These are phyloP conservation scores for Trypanosoma vivax DNA, from an alignment of 208 protist genomes.

Conservation along the genomic window DNA sequence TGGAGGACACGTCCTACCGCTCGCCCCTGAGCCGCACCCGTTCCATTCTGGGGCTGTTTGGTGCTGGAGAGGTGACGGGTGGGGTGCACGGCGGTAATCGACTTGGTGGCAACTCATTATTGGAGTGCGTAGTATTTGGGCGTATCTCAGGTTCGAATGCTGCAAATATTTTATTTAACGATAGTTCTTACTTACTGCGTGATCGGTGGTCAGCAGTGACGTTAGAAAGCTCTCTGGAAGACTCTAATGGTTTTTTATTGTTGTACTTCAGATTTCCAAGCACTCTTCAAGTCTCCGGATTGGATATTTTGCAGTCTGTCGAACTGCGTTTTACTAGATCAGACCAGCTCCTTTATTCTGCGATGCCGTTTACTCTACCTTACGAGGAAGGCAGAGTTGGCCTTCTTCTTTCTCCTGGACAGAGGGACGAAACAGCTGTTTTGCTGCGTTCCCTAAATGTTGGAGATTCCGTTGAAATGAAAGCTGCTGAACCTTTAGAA, in stretches of 20 bases:
- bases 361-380: constrained; percentile 72
- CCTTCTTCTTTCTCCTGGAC: constrained; percentile 38
- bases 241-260: constrained; percentile 36
- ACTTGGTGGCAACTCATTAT: constrained; percentile 91
- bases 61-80: constrained; percentile 92
- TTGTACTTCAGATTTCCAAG: constrained; percentile 71
- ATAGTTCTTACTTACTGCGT: constrained; percentile 1
- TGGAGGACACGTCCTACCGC: constrained; percentile 3
- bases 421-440: constrained; percentile 44
- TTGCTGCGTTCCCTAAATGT: constrained; percentile 58
- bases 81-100: constrained; percentile 94
- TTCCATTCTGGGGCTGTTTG: constrained; percentile 84
- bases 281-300: constrained; percentile 57
- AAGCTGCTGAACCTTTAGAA: constrained; percentile 52
- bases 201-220: constrained; percentile 38
- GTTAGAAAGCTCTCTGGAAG: constrained; percentile 31
- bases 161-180: constrained; percentile 20
- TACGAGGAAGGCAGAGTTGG: constrained; percentile 61
- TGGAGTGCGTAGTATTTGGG: constrained; percentile 95
- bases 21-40: constrained; percentile 5
- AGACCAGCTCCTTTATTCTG: constrained; percentile 47
- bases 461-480: constrained; percentile 73
- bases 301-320: constrained; percentile 74
- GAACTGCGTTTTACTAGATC: constrained; percentile 48
- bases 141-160: constrained; percentile 57